phyloP scores from a whole-genome alignment of 495 filamentous ascomycete species.

The Chaetomium fimeti region DNA sequence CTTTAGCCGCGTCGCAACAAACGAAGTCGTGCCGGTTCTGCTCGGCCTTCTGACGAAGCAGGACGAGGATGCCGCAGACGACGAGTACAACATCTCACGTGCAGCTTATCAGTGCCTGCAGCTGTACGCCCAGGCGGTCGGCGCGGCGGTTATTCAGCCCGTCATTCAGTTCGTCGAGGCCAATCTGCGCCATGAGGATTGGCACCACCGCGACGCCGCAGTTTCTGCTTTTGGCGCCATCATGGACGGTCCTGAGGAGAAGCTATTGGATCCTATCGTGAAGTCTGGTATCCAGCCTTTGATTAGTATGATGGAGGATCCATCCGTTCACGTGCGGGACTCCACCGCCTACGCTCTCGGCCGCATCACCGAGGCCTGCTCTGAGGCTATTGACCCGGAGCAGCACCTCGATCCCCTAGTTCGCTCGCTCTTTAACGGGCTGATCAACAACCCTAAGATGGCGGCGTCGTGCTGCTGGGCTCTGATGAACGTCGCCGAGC shows the following conservation, averaged over 20 bases:
- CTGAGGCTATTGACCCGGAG: constrained; percentile 80
- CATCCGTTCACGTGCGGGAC: constrained; percentile 83
- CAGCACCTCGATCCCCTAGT: constrained; percentile 81
- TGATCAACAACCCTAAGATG: constrained; percentile 93
- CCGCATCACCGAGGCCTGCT: constrained; percentile 87
- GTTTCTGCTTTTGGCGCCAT: constrained; percentile 98
- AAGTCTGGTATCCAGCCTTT: constrained; percentile 90
- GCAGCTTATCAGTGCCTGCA: constrained; percentile 96
- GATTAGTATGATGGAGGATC: constrained; percentile 94
- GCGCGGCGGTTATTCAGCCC: constrained; percentile 71
- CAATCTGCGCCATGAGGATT: constrained; percentile 85
- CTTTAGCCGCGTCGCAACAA: constrained; percentile 83
- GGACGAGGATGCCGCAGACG: constrained; percentile 93
- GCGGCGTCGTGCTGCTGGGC: constrained; percentile 98
- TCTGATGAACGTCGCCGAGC: constrained; percentile 95
- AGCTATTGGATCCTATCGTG: constrained; percentile 81
- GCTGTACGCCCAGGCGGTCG: constrained; percentile 89
- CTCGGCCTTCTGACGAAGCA: constrained; percentile 87
- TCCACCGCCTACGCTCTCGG: constrained; percentile 97
- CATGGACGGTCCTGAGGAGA: constrained; percentile 95
- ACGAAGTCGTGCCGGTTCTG: constrained; percentile 89
- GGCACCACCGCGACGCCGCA: constrained; percentile 89
- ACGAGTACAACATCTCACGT: constrained; percentile 95
- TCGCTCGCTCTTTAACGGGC: constrained; percentile 80
- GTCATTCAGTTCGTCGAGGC: constrained; percentile 87